Evolutionary conservation across 139 green algal genomes (phyloP).

Genomic region (Coccomyxa sp.): DNA sequence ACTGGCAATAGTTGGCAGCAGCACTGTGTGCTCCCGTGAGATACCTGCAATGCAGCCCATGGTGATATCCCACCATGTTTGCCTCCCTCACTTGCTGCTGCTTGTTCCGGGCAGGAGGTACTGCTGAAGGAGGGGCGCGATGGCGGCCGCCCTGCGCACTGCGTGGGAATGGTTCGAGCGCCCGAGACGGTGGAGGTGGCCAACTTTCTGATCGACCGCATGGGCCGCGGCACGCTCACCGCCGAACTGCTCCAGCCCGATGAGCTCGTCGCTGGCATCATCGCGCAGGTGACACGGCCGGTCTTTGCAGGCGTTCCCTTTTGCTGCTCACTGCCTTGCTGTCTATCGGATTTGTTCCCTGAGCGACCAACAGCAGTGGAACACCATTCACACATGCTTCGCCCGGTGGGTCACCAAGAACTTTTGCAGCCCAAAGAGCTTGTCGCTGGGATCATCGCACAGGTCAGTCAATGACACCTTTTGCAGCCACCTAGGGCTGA

Average conservation of each 20-base stretch:
- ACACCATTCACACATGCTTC: too few relatives aligned
- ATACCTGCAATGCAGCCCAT: too few relatives aligned
- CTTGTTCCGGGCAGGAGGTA: not conserved
- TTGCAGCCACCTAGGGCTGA: too few relatives aligned
- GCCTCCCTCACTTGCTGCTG: too few relatives aligned
- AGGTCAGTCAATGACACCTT: not conserved
- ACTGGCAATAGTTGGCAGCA: too few relatives aligned
- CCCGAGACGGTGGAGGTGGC: slow-evolving; percentile 28
- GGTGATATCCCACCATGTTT: too few relatives aligned
- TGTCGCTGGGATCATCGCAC: too few relatives aligned
- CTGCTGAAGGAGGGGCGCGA: slow-evolving; percentile 15
- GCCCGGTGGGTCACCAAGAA: too few relatives aligned
- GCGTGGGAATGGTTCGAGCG: slow-evolving; percentile 1
- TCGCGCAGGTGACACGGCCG: slow-evolving; percentile 21
- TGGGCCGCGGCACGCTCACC: slow-evolving; percentile 16
- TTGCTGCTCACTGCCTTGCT: not conserved
- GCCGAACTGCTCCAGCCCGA: slow-evolving; percentile 39
- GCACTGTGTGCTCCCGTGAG: too few relatives aligned
- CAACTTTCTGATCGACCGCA: slow-evolving; percentile 26
- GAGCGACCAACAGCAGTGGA: too few relatives aligned
- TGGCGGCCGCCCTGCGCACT: not conserved
- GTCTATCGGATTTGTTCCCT: too few relatives aligned
- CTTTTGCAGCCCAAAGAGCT: too few relatives aligned
- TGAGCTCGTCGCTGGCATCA: slow-evolving; percentile 28
- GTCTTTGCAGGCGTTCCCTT: not conserved